phyloP scores from a whole-genome alignment of 768 basidiomycete genomes.

The Russula griseocarnosa region DNA sequence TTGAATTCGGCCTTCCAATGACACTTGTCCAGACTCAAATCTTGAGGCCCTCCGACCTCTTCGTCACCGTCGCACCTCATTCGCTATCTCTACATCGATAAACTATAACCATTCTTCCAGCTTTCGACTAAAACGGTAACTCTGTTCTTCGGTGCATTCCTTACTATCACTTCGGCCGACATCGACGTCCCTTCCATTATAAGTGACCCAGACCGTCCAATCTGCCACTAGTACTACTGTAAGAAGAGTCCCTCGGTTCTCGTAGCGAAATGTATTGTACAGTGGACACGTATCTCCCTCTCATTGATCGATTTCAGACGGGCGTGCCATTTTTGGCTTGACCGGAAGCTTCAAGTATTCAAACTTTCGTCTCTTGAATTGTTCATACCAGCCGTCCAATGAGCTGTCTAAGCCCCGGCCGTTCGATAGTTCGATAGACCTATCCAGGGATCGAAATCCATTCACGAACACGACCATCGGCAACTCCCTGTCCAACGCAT shows the following conservation, averaged over 20 bases:
- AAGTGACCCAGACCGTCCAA: background rate
- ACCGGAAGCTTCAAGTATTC: background rate
- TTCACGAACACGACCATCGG: background rate
- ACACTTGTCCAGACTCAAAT: background rate
- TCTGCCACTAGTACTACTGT: background rate
- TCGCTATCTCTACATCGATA: constrained; percentile 16
- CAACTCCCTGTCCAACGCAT: background rate
- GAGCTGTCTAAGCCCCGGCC: background rate
- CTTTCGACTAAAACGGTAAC: constrained; percentile 16
- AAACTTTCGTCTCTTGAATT: background rate
- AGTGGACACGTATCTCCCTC: constrained; percentile 5
- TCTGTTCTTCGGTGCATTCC: constrained; percentile 5
- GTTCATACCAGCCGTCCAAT: background rate
- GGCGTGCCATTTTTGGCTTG: background rate
- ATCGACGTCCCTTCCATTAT: constrained; percentile 14
- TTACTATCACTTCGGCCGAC: constrained; percentile 16
- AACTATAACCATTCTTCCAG: constrained; percentile 6
- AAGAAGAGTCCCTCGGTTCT: constrained; percentile 16
- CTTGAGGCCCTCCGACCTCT: background rate
- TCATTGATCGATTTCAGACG: constrained; percentile 9
- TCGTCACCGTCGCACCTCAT: background rate
- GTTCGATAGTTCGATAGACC: background rate
- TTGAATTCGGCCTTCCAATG: background rate
- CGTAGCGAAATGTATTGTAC: constrained; percentile 1
- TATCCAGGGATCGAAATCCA: background rate